Evolutionary conservation across 192 early-diverging fungal genomes (phyloP), one percentile per base, ranked within the genome.

Genomic region (Coemansia sp.): DNA sequence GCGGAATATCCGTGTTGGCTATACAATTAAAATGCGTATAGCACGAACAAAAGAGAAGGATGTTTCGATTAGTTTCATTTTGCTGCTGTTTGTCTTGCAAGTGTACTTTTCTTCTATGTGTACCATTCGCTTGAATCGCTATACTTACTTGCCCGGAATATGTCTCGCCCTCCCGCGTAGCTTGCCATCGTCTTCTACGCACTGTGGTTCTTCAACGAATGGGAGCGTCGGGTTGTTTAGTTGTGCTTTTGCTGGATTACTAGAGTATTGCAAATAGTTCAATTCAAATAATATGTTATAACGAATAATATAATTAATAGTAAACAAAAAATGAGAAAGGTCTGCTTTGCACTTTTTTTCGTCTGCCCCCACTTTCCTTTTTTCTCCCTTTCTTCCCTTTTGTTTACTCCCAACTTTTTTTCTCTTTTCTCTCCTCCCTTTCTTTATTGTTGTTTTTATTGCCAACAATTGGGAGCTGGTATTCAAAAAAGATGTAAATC

Each of bases 1-100:
- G 70, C 21, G 78, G 78, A 45, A 76, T 76, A 64, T 81, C 78
- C 2, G 78, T 63, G 61, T 81, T 69, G 40, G 59, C 78, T 81
- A 81, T 26, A 58, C 12, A 6, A 5, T 41, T 3, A 6, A 12
- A 12, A 48, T 4, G 4, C 21, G 56, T 11, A 22, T 32, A n/a
- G 16, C 43, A 26, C 10, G 18, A 21, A 7, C 18, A 57, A 59
- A 64, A 26, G 32, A 39, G 36, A 7, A 45, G 43, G 43, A 8
- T 2, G 13, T 45, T 45, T 4, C 1, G 43, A 12, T 45, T 15
- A 15, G 43, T 15, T 2, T 49, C 18, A 3, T n/a, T 18, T n/a
- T n/a, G n/a, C n/a, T n/a, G n/a, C n/a, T 49, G 47, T 15, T 49
- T 49, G 18, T 21, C 21, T 22, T 26, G 7, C 19, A 0, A 21